Percentiles rank a stretch among this genome's conserved stretches.
These are phyloP conservation scores for Neurospora sp. DNA, from an alignment of 495 filamentous ascomycete genomes.

Conservation along the genomic window DNA sequence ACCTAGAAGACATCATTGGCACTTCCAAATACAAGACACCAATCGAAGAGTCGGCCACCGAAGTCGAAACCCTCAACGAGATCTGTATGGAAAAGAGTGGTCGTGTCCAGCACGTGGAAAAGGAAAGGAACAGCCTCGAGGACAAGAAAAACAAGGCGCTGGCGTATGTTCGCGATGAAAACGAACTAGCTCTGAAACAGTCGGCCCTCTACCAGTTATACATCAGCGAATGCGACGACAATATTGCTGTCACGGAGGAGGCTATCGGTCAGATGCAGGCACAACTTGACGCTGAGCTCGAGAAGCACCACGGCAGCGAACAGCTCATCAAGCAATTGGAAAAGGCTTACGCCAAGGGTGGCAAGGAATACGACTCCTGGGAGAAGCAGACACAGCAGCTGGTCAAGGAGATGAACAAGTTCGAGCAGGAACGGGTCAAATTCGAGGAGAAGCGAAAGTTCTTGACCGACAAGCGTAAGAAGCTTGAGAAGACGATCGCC, in stretches of 20 bases:
- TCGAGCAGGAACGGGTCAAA: constrained; percentile 93
- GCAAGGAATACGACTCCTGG: constrained; percentile 70
- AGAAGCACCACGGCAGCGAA: constrained; percentile 86
- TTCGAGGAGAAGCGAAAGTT: constrained; percentile 98
- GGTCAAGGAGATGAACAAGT: constrained; percentile 78
- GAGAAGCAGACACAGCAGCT: constrained; percentile 75
- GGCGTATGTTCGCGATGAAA: constrained; percentile 80
- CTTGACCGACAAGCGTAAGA: constrained; percentile 78
- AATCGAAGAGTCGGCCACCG: constrained; percentile 82
- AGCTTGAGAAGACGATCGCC: constrained; percentile 80
- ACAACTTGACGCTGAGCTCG: constrained; percentile 76
- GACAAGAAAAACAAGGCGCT: constrained; percentile 95
- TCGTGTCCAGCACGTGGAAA: constrained; percentile 94
- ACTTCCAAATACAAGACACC: constrained; percentile 96
- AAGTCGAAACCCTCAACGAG: constrained; percentile 88
- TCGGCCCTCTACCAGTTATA: constrained; percentile 85
- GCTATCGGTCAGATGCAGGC: constrained; percentile 83
- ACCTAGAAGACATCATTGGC: constrained; percentile 96
- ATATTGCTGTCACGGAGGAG: constrained; percentile 81
- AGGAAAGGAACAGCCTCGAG: constrained; percentile 83
- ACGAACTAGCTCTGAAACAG: constrained; percentile 82
- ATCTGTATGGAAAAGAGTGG: constrained; percentile 88
- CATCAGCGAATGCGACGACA: constrained; percentile 75
- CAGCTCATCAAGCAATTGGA: constrained; percentile 83
- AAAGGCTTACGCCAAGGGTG: constrained; percentile 69